Evolutionary conservation across 2,329 filamentous ascomycete genomes (phyloP), one percentile per base, ranked within the genome.

Genomic region (Colletotrichum spaethianum): DNA sequence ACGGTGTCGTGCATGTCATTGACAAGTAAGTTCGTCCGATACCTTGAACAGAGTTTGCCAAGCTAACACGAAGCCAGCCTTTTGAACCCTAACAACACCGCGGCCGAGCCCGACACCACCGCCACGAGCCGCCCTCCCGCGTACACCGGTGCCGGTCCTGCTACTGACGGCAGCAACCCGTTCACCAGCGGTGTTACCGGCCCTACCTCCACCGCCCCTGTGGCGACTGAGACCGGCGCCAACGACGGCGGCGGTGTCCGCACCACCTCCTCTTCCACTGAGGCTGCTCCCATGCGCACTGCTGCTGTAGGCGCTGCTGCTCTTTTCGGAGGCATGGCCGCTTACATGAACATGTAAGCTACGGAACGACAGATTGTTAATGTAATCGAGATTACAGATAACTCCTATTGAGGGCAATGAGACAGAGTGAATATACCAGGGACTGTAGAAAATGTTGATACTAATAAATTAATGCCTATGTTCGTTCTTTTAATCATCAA

Each of bases 1-100:
- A 90, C 73, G 89, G 89, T 33, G 88, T 91, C 1, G 79, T 89
- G 3, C 89, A 91, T 75, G 82, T 90, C 18, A 83, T 90, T 46
- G 89, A 93, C 76, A 83, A 84, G 88, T 88, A 79, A 78, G 85
- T 48, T 1, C 8, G 16, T 79, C 2, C 57, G 23, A 2, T 8
- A 18, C 3, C n/a, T 11, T 28, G 1, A 57, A 20, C 20, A 18
- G 63, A 3, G 5, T n/a, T n/a, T 6, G 8, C 12, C 9, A 12
- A 6, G 68, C 60, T 65, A 46, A 73, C 33, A 14, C 16, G 2
- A 11, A n/a, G 6, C 18, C 63, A 86, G 85, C 72, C 89, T 92
- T 46, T 82, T 92, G 60, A 92, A 91, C 82, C 87, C 88, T 14
- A 79, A 82, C 74, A 87, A 87, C 76, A 82, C 84, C 3, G 79